These are phyloP conservation scores for Notholithocarpus densiflorus DNA, from an alignment of 306 rosid species.

Conservation along the genomic window DNA sequence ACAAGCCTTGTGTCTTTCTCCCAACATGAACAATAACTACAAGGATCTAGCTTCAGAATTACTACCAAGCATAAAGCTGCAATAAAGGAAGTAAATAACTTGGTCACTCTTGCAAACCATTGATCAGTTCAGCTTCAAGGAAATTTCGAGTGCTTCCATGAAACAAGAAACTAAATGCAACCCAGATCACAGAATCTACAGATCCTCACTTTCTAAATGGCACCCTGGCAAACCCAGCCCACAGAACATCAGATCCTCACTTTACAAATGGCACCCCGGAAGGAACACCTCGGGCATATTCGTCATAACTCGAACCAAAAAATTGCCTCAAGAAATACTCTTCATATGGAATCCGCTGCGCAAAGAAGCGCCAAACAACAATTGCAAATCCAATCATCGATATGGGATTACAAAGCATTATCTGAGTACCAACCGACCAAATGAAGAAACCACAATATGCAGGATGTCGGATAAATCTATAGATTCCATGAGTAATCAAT, in stretches of 20 bases:
- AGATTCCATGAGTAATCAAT: constrained; percentile 66
- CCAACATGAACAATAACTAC: background rate
- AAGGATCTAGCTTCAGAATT: background rate
- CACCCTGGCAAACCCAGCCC: too few relatives aligned
- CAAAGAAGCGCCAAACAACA: constrained; percentile 71
- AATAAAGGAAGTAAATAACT: background rate
- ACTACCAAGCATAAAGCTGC: background rate
- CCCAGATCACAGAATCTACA: background rate
- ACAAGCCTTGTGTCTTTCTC: too few relatives aligned
- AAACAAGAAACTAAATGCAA: background rate
- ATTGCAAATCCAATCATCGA: constrained; percentile 57
- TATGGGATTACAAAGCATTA: constrained; percentile 91
- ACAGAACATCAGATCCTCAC: constrained; percentile 16
- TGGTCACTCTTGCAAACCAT: background rate
- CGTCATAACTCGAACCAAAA: constrained; percentile 54
- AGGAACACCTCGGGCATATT: constrained; percentile 52
- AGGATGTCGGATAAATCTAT: constrained; percentile 72
- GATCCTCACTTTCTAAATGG: constrained; percentile 15
- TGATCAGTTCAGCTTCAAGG: background rate
- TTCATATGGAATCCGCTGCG: constrained; percentile 65
- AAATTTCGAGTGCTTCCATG: background rate
- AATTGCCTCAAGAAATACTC: constrained; percentile 70
- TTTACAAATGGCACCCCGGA: constrained; percentile 81
- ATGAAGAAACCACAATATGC: constrained; percentile 78
- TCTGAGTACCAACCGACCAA: constrained; percentile 82